These are phyloP conservation scores for Cucurbita moschata DNA, from an alignment of 306 rosid species.

Conservation along the genomic window DNA sequence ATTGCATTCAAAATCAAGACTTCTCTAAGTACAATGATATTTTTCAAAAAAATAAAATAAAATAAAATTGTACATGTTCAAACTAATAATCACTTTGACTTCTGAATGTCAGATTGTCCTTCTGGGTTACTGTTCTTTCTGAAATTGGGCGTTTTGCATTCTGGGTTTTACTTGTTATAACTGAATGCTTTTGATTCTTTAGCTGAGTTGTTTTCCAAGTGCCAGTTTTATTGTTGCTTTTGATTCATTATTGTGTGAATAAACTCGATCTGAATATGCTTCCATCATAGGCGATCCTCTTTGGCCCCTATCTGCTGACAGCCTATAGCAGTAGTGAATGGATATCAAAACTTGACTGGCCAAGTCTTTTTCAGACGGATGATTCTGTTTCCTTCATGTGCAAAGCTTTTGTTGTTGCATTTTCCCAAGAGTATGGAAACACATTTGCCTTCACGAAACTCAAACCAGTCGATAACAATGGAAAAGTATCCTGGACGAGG, in stretches of 20 bases:
- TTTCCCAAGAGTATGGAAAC: constrained; percentile 25
- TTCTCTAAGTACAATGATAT: too few species aligned
- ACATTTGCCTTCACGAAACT: constrained; percentile 36
- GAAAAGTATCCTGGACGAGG: constrained; percentile 33
- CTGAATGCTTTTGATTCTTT: background rate
- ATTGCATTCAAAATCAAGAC: too few species aligned
- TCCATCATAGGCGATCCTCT: constrained; percentile 59
- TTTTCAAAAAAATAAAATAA: too few species aligned
- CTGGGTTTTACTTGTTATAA: constrained; percentile 3
- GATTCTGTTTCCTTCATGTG: constrained; percentile 44
- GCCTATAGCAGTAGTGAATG: constrained; percentile 43
- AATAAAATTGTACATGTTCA: too few species aligned
- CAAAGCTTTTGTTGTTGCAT: constrained; percentile 36
- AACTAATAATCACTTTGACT: background rate
- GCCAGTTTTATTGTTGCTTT: background rate
- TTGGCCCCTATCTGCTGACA: constrained; percentile 65
- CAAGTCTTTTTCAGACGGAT: constrained; percentile 33
- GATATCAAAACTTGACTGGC: constrained; percentile 26
- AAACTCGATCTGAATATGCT: constrained; percentile 36
- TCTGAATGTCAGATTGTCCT: background rate
- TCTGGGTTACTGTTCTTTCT: background rate
- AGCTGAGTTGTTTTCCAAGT: background rate
- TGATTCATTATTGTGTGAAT: constrained; percentile 8
- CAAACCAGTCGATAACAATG: constrained; percentile 40
- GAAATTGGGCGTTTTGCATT: background rate